Conservation (phyloP, 2,329 filamentous ascomycete species). For the Cercospora nicotianae region DNA sequence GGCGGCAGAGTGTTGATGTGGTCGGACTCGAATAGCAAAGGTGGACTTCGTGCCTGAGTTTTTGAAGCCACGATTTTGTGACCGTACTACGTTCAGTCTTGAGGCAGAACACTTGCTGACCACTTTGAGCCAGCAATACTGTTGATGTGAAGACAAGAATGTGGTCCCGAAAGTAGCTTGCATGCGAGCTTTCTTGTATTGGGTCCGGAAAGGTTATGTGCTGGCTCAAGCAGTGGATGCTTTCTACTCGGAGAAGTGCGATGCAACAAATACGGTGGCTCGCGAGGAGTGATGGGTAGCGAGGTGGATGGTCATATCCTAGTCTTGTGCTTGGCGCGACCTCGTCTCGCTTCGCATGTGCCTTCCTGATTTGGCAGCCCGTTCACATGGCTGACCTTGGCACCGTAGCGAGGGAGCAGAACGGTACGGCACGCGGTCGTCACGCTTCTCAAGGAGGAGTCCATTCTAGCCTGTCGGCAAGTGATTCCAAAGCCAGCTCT, state of each 20-base stretch:
- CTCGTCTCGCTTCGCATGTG: neutral
- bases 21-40: neutral
- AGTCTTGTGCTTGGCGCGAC: neutral
- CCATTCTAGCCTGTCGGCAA: constrained; percentile 74
- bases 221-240: neutral
- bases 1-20: neutral
- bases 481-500: constrained; percentile 72
- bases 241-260: neutral
- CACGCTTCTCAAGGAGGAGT: constrained; percentile 7
- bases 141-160: neutral
- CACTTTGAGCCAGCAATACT: neutral
- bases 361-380: constrained; percentile 1
- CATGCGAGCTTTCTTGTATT: neutral
- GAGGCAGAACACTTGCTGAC: neutral
- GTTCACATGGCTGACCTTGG: neutral
- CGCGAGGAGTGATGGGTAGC: neutral
- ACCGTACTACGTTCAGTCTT: neutral
- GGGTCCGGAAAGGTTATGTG: neutral
- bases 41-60: neutral
- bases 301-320: neutral
- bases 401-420: neutral
- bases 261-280: neutral
- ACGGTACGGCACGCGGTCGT: neutral
- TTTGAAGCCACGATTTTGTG: neutral
- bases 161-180: neutral